phyloP scores from a whole-genome alignment of 192 early-diverging fungal species.

The Allomyces javanicus region DNA sequence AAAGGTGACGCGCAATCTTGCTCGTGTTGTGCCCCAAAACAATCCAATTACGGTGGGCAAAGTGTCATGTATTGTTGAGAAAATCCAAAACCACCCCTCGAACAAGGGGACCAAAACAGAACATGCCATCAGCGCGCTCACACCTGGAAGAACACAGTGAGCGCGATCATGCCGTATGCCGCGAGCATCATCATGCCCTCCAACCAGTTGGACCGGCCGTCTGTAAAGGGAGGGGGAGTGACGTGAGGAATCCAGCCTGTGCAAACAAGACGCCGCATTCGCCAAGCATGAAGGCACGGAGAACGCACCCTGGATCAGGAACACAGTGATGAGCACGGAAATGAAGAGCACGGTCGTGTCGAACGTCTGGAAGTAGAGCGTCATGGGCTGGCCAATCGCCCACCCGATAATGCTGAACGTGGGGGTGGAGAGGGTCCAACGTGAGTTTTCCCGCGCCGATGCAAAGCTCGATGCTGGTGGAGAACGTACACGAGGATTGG shows the following conservation, averaged over 20 bases:
- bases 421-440: no score
- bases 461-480: no score
- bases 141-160: neutral
- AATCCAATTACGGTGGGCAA: no score
- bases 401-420: slow-evolving; percentile 43
- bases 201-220: slow-evolving; percentile 81
- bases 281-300: neutral
- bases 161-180: slow-evolving; percentile 9
- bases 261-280: neutral
- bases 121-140: neutral
- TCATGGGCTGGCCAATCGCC: slow-evolving; percentile 48
- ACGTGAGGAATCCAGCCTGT: slow-evolving; percentile 12
- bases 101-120: no score
- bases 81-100: no score
- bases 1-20: no score
- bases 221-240: slow-evolving; percentile 20
- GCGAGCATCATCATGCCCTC: slow-evolving; percentile 71
- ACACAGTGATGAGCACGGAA: slow-evolving; percentile 63
- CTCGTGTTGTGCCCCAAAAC: no score
- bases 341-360: slow-evolving; percentile 71
- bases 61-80: no score
- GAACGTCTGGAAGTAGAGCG: slow-evolving; percentile 62
- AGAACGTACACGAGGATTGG: no score
- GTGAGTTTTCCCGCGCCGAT: no score
- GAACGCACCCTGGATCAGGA: slow-evolving; percentile 30